Conservation (phyloP, 352 stramenopile genomes). For the Hyaloperonospora brassicae region DNA sequence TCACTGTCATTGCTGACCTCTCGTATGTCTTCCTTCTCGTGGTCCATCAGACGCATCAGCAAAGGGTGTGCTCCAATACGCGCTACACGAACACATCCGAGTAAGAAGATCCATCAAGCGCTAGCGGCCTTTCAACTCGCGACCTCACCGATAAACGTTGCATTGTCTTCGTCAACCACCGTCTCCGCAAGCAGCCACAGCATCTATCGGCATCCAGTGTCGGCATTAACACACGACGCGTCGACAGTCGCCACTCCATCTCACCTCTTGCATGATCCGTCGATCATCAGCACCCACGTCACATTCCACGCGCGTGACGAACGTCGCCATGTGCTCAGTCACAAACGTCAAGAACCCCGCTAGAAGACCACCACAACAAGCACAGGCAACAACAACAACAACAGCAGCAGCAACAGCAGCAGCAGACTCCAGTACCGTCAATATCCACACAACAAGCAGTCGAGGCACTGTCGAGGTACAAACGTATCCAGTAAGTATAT, state of each 20-base stretch:
- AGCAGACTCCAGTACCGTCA: background rate
- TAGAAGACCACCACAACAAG: conserved; percentile 8
- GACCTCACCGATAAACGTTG: conserved; percentile 55
- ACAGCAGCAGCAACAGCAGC: background rate
- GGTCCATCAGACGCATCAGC: conserved; percentile 72
- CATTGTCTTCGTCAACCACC: conserved; percentile 75
- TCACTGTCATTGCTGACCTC: background rate
- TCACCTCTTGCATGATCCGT: conserved; percentile 33
- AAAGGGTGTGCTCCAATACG: conserved; percentile 54
- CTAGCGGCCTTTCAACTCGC: background rate
- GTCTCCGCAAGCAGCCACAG: conserved; percentile 37
- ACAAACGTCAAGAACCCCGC: conserved; percentile 57
- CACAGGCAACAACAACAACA: background rate
- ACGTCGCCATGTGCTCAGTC: conserved; percentile 39
- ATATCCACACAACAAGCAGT: background rate
- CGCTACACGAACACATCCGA: conserved; percentile 21
- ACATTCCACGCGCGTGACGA: conserved; percentile 23
- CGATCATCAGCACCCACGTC: conserved; percentile 26
- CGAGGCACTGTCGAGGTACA: background rate
- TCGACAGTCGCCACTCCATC: background rate
- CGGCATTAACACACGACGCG: background rate
- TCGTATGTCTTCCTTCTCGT: conserved; percentile 65
- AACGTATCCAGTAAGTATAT: background rate
- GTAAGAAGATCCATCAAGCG: background rate
- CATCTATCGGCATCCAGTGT: conserved; percentile 2